These are phyloP conservation scores for Wickerhamomyces silvicola DNA, from an alignment of 805 yeast species.

Conservation along the genomic window DNA sequence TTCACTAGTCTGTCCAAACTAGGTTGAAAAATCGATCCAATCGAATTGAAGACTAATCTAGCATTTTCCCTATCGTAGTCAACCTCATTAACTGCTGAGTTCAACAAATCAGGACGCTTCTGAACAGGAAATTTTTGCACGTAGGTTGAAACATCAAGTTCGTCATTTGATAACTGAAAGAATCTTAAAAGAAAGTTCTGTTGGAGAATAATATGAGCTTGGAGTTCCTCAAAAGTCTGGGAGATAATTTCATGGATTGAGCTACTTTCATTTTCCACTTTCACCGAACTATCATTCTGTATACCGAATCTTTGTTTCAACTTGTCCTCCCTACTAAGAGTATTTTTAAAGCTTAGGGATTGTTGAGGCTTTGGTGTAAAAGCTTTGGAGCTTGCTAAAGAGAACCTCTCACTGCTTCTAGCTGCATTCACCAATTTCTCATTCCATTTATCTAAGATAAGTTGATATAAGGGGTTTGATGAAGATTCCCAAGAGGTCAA, in stretches of 20 bases:
- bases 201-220: constrained; percentile 29
- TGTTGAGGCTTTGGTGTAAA: constrained; percentile 3
- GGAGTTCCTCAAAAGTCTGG: constrained; percentile 25
- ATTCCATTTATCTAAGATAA: constrained; percentile 23
- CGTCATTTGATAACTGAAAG: constrained; percentile 34
- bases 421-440: constrained; percentile 19
- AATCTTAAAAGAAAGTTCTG: constrained; percentile 35
- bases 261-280: too few relatives aligned
- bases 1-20: constrained; percentile 23
- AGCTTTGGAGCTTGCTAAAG: constrained; percentile 12
- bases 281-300: constrained; percentile 2
- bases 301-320: constrained; percentile 18
- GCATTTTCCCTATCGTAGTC: constrained; percentile 43
- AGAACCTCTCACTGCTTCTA: constrained; percentile 11
- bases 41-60: constrained; percentile 36
- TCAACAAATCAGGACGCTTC: constrained; percentile 26
- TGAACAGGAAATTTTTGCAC: constrained; percentile 24
- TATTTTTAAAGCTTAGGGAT: not conserved
- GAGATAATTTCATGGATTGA: too few relatives aligned
- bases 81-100: constrained; percentile 28
- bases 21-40: constrained; percentile 40
- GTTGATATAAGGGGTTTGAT: constrained; percentile 29
- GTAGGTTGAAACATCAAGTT: constrained; percentile 27
- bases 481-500: constrained; percentile 33
- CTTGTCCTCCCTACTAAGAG: constrained; percentile 9